These are phyloP conservation scores for Tetrapisispora fleetii DNA, from an alignment of 805 yeast species.

Conservation along the genomic window DNA sequence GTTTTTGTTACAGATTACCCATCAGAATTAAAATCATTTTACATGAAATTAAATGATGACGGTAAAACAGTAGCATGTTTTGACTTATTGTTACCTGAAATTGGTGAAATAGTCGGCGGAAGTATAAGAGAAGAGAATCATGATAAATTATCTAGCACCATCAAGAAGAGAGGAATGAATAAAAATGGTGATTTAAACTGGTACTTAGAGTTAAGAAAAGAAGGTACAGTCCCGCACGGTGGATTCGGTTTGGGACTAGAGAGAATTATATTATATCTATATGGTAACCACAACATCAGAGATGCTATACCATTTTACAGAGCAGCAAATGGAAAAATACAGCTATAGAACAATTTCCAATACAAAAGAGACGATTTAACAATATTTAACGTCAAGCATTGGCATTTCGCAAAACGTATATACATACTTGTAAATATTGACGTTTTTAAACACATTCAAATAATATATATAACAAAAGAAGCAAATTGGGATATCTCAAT, in stretches of 20 bases:
- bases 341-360: conserved; percentile 3
- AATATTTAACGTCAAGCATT: too few relatives aligned
- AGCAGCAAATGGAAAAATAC: conserved; percentile 41
- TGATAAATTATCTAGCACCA: conserved; percentile 37
- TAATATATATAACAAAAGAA: too few relatives aligned
- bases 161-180: conserved; percentile 48
- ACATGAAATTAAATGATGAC: conserved; percentile 55
- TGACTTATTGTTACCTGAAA: conserved; percentile 79
- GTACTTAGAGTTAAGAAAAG: conserved; percentile 65
- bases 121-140: conserved; percentile 75
- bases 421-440: too few relatives aligned
- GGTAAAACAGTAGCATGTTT: conserved; percentile 74
- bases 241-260: conserved; percentile 97
- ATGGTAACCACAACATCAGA: conserved; percentile 67
- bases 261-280: conserved; percentile 62
- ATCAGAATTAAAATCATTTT: conserved; percentile 67
- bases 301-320: conserved; percentile 88
- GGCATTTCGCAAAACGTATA: too few relatives aligned
- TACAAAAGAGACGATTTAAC: neutral
- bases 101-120: conserved; percentile 94
- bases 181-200: conserved; percentile 49
- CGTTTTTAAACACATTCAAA: too few relatives aligned
- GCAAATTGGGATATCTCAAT: too few relatives aligned
- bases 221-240: conserved; percentile 88
- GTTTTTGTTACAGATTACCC: conserved; percentile 92